These are phyloP conservation scores for Anisogramma anomala DNA, from an alignment of 2,329 filamentous ascomycete species.

Conservation along the genomic window DNA sequence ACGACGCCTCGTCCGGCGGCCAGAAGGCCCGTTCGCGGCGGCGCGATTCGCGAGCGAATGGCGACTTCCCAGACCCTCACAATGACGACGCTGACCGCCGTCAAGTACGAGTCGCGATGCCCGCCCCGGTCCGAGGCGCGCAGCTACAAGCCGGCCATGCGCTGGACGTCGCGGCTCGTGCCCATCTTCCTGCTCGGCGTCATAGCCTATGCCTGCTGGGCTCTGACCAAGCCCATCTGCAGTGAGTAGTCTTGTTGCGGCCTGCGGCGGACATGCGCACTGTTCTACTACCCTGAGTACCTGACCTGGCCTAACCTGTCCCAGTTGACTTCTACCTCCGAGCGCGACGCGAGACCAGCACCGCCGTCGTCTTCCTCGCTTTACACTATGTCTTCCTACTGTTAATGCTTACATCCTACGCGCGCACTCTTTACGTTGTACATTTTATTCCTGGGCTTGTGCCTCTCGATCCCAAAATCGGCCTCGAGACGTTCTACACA, in stretches of 20 bases:
- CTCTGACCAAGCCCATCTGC: constrained; percentile 54
- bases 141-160: constrained; percentile 33
- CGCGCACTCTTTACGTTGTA: constrained; percentile 59
- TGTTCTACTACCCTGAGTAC: too few relatives aligned
- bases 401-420: constrained; percentile 54
- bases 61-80: too few relatives aligned
- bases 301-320: too few relatives aligned
- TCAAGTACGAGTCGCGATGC: not conserved
- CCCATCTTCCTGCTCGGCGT: constrained; percentile 56
- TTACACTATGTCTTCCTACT: constrained; percentile 63
- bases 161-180: constrained; percentile 53
- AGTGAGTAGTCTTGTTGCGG: constrained; percentile 38
- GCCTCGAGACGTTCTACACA: constrained; percentile 65
- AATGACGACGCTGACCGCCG: too few relatives aligned
- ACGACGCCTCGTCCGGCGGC: too few relatives aligned
- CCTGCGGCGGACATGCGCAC: not conserved
- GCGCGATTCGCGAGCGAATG: not conserved
- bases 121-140: constrained; percentile 17
- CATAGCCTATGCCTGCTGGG: constrained; percentile 61
- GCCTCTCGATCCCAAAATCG: constrained; percentile 49
- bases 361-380: constrained; percentile 58
- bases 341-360: constrained; percentile 34
- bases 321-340: constrained; percentile 64
- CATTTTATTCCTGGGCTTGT: constrained; percentile 62
- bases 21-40: too few relatives aligned